Base-by-base conservation (phyloP, 176 grass and related monocot species). In the Juncus effusus region DNA sequence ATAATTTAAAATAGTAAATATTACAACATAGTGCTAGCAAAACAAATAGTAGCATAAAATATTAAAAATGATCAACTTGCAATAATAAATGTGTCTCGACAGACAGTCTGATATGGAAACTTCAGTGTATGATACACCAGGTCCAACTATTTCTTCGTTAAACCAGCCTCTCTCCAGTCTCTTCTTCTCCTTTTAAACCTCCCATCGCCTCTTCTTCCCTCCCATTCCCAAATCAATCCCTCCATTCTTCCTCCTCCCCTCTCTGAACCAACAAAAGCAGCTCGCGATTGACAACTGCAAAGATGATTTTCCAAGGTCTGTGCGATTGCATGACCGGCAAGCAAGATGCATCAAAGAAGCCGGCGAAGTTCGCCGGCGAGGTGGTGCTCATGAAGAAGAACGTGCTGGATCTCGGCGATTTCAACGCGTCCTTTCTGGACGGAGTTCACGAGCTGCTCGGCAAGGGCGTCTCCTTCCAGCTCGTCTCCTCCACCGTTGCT, bases 331-430 rank as follows among this genome's bases (percentile, higher is more conserved):
- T 72, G 9, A 42, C 38, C 0, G 68, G 37, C 51, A 72, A 72
- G 54, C 59, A 72, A 53, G 5, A 41, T 37, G 39, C 50, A 72
- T 56, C 59, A n/a, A 68, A 71, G 16, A 72, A 64, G 59, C 36
- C 36, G 1, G 64, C 10, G 54, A 69, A 57, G 74, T 54, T 81
- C 51, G 83, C 78, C 64, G 83, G 77, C 2, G 61, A 68, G 60
- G 86, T 82, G 54, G 77, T 90, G 66, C 71, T 95, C 4, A 95
- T 74, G 90, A 61, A 77, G 40, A 80, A 83, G 75, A 87, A 84
- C 39, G 77, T 84, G 36, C 78, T 95, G 4, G 90, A 90, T 70
- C 58, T 86, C 80, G 87, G 62, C 45, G 90, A 90, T 79, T 75
- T 75, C 62, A 63, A 62, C 54, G 90, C 86, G 40, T 61, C 71